Evolutionary conservation across 148 eudicot genomes (phyloP).

Genomic region (Silene conica): DNA sequence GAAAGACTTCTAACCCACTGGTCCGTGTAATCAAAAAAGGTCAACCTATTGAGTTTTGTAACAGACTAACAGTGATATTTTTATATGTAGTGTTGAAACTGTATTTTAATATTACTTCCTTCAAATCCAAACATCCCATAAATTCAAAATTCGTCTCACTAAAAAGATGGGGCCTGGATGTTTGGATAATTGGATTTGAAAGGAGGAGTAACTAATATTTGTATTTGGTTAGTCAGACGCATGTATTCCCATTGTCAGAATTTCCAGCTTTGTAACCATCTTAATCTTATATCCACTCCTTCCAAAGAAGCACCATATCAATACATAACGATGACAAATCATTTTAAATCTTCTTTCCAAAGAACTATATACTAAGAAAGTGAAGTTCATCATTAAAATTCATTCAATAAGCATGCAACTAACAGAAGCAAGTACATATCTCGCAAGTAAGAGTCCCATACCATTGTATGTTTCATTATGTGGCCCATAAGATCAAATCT

Average conservation of each 20-base stretch:
- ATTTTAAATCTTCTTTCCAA: neutral
- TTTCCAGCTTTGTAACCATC: neutral
- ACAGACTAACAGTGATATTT: neutral
- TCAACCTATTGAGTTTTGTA: neutral
- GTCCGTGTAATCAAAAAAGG: neutral
- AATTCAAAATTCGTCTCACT: too few relatives aligned
- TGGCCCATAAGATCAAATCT: constrained; percentile 99
- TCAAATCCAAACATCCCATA: too few relatives aligned
- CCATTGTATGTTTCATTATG: constrained; percentile 91
- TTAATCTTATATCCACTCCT: neutral
- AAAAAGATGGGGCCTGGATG: too few relatives aligned
- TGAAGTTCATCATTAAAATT: neutral
- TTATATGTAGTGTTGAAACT: too few relatives aligned
- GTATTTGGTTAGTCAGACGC: neutral
- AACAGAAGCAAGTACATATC: neutral
- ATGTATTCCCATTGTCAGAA: neutral
- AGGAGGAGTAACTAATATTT: neutral
- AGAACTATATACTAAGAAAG: neutral
- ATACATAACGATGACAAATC: neutral
- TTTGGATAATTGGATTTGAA: too few relatives aligned
- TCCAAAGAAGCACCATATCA: neutral
- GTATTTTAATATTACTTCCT: too few relatives aligned
- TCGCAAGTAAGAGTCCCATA: constrained; percentile 27
- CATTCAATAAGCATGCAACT: neutral
- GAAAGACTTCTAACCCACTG: neutral